Evolutionary conservation across 1,284 basidiomycete genomes (phyloP).

Genomic region (Puccinia coronata): DNA sequence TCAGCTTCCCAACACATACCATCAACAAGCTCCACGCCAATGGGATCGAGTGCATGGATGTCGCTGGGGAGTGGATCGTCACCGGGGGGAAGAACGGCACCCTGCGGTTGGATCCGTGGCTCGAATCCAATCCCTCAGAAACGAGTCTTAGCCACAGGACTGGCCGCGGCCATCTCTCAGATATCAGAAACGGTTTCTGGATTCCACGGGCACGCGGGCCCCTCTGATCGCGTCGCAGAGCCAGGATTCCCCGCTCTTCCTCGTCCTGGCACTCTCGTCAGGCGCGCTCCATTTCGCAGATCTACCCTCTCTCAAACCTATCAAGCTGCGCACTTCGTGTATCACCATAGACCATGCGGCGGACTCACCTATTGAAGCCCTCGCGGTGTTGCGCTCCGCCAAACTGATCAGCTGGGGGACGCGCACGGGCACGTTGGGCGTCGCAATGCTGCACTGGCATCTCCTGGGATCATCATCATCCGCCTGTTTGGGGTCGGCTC

Average conservation of each 20-base stretch:
- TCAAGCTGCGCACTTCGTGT: not conserved
- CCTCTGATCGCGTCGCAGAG: no score
- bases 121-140: not conserved
- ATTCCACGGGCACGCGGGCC: not conserved
- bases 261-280: conserved; percentile 12
- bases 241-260: not conserved
- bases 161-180: conserved; percentile 21
- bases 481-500: no score
- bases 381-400: conserved; percentile 1
- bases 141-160: not conserved
- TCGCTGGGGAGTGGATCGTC: conserved; percentile 14
- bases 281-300: conserved; percentile 10
- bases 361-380: not conserved
- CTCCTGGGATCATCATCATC: no score
- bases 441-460: conserved; percentile 8
- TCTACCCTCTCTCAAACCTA: conserved; percentile 9
- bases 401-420: conserved; percentile 1
- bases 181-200: conserved; percentile 1
- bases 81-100: not conserved
- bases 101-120: not conserved
- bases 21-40: not conserved
- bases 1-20: conserved; percentile 18
- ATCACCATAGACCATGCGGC: not conserved
- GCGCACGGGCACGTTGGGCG: not conserved
- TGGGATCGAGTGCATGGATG: conserved; percentile 33